These are phyloP conservation scores for Apiotrichum gamsii DNA, from an alignment of 1,284 basidiomycete species.

Conservation along the genomic window DNA sequence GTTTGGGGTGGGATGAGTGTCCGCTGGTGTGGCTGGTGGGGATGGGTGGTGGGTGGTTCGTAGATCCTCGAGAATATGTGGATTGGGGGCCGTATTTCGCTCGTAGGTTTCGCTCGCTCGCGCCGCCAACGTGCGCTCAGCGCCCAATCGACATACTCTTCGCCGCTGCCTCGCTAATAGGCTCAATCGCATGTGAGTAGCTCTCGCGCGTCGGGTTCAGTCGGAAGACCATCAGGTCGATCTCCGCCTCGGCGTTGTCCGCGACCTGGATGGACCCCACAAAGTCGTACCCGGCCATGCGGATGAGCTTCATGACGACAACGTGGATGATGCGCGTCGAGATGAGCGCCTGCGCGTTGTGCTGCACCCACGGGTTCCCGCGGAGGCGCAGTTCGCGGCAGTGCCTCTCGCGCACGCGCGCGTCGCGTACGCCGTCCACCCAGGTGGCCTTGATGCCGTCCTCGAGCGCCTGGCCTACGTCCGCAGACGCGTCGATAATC, in stretches of 20 bases:
- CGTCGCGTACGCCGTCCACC: constrained; percentile 39
- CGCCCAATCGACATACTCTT: constrained; percentile 5
- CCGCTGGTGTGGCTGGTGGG: no score
- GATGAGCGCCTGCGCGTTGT: constrained; percentile 29
- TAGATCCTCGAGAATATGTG: no score
- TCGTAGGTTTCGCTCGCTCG: no score
- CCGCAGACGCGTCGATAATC: constrained; percentile 45
- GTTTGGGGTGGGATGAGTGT: no score
- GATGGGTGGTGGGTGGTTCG: no score
- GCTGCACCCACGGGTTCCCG: constrained; percentile 30
- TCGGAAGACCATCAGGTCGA: constrained; percentile 39
- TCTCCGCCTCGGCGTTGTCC: constrained; percentile 40
- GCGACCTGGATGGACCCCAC: constrained; percentile 37
- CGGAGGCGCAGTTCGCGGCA: constrained; percentile 39
- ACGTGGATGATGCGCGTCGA: constrained; percentile 40
- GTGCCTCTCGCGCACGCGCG: constrained; percentile 38
- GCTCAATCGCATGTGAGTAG: not conserved
- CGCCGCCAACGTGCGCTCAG: not conserved
- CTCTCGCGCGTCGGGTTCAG: not conserved
- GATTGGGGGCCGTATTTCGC: no score
- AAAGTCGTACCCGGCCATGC: constrained; percentile 29
- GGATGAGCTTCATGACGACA: constrained; percentile 31
- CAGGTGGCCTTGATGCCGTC: constrained; percentile 40
- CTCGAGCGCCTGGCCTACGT: constrained; percentile 40
- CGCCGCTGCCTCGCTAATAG: constrained; percentile 6